These are phyloP conservation scores for Stemphylium beticola DNA, from an alignment of 2,329 filamentous ascomycete genomes.

Conservation along the genomic window DNA sequence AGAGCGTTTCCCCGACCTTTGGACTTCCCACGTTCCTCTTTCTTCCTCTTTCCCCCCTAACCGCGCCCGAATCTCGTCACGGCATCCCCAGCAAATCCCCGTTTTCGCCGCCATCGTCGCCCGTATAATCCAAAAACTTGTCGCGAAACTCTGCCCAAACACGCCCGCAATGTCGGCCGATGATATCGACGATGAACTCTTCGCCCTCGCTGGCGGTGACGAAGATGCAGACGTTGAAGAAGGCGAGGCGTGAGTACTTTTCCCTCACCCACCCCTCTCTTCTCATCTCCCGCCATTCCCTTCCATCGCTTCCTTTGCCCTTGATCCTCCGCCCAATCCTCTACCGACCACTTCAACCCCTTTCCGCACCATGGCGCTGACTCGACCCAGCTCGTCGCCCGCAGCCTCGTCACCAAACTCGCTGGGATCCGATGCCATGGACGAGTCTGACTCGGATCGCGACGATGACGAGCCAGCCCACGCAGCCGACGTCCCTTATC, in stretches of 20 bases:
- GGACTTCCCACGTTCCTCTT: conserved; percentile 23
- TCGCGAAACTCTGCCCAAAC: conserved; percentile 5
- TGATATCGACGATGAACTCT: conserved; percentile 85
- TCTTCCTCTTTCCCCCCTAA: conserved; percentile 25
- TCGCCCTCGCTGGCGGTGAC: conserved; percentile 85
- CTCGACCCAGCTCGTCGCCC: conserved; percentile 66
- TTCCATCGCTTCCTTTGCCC: conserved; percentile 6
- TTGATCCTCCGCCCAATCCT: conserved; percentile 20
- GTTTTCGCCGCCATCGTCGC: conserved; percentile 7
- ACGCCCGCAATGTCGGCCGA: conserved; percentile 70
- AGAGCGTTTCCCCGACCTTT: conserved; percentile 30
- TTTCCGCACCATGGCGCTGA: conserved; percentile 34
- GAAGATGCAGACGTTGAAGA: conserved; percentile 68
- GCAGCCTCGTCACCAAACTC: conserved; percentile 73
- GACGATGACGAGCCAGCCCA: conserved; percentile 55
- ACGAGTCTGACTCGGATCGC: conserved; percentile 68
- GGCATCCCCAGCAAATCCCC: conserved; percentile 11
- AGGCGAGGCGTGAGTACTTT: conserved; percentile 76
- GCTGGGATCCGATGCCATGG: conserved; percentile 83
- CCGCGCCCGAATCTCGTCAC: conserved; percentile 16
- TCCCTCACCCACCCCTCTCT: conserved; percentile 14
- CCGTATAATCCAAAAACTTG: not conserved
- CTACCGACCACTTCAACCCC: conserved; percentile 14
- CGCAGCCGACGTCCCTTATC: conserved; percentile 72
- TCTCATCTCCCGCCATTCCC: conserved; percentile 6